phyloP scores from a whole-genome alignment of 306 rosid species.

The Vicia faba region DNA sequence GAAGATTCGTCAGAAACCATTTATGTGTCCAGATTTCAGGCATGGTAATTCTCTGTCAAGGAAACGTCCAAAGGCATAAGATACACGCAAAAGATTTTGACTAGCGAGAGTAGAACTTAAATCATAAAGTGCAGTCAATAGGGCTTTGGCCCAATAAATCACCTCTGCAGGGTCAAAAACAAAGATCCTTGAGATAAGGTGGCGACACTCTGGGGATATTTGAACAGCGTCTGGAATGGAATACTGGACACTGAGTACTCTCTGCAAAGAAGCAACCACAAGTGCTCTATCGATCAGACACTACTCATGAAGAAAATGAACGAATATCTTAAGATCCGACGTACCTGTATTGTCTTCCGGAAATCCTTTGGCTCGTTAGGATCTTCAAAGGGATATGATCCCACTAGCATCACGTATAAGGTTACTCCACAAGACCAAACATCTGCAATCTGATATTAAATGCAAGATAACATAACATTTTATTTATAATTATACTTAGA shows the following conservation, averaged over 20 bases:
- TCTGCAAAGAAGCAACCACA: conserved; percentile 53
- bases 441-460: conserved; percentile 73
- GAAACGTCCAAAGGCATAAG: conserved; percentile 34
- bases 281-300: conserved; percentile 33
- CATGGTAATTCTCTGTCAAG: conserved; percentile 75
- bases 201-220: conserved; percentile 71
- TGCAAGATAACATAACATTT: conserved; percentile 34
- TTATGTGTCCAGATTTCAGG: conserved; percentile 78
- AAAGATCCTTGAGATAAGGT: conserved; percentile 85
- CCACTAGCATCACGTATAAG: conserved; percentile 90
- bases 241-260: conserved; percentile 82
- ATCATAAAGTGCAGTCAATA: conserved; percentile 23
- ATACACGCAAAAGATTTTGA: neutral
- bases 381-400: conserved; percentile 92
- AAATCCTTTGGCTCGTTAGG: conserved; percentile 85
- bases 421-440: conserved; percentile 98
- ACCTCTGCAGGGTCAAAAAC: conserved; percentile 84
- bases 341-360: conserved; percentile 87
- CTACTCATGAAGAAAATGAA: conserved; percentile 11
- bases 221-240: conserved; percentile 75
- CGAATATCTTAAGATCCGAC: conserved; percentile 11
- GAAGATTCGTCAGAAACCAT: conserved; percentile 91
- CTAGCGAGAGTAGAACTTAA: conserved; percentile 17
- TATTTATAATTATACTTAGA: neutral
- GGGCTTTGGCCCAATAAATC: conserved; percentile 14